phyloP scores from a whole-genome alignment of 805 yeast genomes.

The Pichia californica region DNA sequence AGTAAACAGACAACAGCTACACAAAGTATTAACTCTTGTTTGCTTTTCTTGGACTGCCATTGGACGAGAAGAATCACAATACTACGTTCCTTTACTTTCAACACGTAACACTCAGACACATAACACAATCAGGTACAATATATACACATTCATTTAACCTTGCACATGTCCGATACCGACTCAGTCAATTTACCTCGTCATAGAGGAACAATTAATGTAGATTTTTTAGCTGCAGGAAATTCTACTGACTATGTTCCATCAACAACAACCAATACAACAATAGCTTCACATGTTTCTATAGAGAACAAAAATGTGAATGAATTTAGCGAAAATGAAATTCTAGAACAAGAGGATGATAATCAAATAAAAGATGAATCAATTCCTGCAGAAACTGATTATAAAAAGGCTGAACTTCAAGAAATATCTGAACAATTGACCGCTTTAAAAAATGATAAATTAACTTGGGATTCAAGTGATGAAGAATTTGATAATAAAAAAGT shows the following conservation, averaged over 20 bases:
- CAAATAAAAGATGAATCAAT: too few relatives aligned
- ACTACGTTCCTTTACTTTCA: too few relatives aligned
- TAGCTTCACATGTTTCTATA: neutral
- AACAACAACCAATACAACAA: neutral
- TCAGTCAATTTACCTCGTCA: slow-evolving; percentile 21
- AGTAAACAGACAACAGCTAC: too few relatives aligned
- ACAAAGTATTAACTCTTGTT: too few relatives aligned
- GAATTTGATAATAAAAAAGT: neutral
- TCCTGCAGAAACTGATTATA: neutral
- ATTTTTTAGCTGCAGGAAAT: slow-evolving; percentile 17
- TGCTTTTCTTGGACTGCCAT: too few relatives aligned
- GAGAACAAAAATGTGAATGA: too few relatives aligned
- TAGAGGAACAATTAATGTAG: slow-evolving; percentile 25
- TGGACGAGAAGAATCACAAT: too few relatives aligned
- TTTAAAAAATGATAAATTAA: slow-evolving; percentile 3
- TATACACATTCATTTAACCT: too few relatives aligned
- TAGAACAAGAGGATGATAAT: neutral
- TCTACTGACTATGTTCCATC: neutral
- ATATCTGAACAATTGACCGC: neutral
- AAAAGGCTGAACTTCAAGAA: neutral
- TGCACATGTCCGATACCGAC: slow-evolving; percentile 1
- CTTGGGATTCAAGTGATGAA: slow-evolving; percentile 13
- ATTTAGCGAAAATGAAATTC: neutral
- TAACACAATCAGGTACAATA: too few relatives aligned
- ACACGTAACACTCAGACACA: too few relatives aligned